phyloP scores from a whole-genome alignment of 2,329 filamentous ascomycete genomes.

The Colletotrichum sp. region DNA sequence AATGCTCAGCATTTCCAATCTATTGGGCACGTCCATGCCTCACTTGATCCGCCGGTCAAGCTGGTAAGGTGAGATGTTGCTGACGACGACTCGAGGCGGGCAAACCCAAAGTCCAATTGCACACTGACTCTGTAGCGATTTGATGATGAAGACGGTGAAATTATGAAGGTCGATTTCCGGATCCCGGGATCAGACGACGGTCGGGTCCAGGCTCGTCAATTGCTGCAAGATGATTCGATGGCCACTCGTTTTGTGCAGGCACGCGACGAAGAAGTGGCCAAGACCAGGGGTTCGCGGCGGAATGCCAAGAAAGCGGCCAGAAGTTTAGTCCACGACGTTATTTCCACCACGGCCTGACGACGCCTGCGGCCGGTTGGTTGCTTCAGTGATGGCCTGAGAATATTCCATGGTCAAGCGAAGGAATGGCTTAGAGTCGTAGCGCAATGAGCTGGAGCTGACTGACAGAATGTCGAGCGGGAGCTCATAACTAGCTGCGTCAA shows the following conservation, averaged over 20 bases:
- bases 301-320: not conserved
- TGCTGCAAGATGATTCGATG: not conserved
- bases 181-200: not conserved
- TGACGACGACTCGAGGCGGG: not conserved
- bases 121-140: not conserved
- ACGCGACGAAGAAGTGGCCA: not conserved
- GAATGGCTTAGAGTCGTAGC: not conserved
- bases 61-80: not conserved
- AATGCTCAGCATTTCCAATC: not conserved
- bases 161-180: not conserved
- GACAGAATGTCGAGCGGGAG: not conserved
- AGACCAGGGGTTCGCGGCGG: not conserved
- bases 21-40: not conserved
- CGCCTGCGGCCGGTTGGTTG: not conserved
- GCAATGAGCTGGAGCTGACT: not conserved
- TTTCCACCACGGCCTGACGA: slow-evolving; percentile 1
- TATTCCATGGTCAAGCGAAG: not conserved
- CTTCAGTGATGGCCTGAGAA: not conserved
- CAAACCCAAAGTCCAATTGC: not conserved
- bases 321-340: not conserved
- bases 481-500: not conserved
- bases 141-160: not conserved
- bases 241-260: not conserved
- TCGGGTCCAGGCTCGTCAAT: not conserved
- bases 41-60: not conserved